These are phyloP conservation scores for Juglanconis sp. DNA, from an alignment of 2,329 filamentous ascomycete genomes.

Conservation along the genomic window DNA sequence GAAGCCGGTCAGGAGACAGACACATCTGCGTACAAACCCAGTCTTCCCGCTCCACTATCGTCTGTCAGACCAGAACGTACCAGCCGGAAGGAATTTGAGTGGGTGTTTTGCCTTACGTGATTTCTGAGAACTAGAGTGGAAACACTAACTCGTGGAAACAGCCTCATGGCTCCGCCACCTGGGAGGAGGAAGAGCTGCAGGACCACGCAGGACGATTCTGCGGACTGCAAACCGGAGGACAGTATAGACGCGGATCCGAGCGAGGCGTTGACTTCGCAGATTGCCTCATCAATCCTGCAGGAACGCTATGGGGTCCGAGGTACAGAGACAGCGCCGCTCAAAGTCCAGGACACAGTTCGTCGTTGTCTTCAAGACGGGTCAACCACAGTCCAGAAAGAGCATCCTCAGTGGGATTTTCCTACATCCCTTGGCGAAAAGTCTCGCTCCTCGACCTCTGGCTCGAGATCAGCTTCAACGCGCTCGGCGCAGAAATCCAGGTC, in stretches of 20 bases:
- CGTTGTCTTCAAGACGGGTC: slow-evolving; percentile 7
- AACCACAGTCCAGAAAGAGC: not conserved
- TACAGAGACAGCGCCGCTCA: not conserved
- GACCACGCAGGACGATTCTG: slow-evolving; percentile 5
- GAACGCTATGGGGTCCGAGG: slow-evolving; percentile 6
- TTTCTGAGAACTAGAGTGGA: not conserved
- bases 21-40: not conserved
- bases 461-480: not conserved
- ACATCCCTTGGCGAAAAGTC: not conserved
- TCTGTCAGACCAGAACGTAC: not conserved
- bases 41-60: not conserved
- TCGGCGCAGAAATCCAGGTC: not conserved
- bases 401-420: slow-evolving; percentile 3
- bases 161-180: slow-evolving; percentile 16
- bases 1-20: not conserved
- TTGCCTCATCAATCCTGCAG: slow-evolving; percentile 10
- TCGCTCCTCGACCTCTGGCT: not conserved
- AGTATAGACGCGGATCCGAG: slow-evolving; percentile 15
- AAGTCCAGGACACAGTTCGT: slow-evolving; percentile 1
- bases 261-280: slow-evolving; percentile 12
- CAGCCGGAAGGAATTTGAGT: slow-evolving; percentile 2
- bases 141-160: slow-evolving; percentile 3
- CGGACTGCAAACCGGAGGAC: not conserved
- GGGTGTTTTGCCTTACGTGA: not conserved
- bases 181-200: slow-evolving; percentile 10